A percentile compares a stretch with the other conserved stretches of the same genome.
Evolutionary conservation across 306 rosid genomes (phyloP).

Genomic region (Quercus mongolica): DNA sequence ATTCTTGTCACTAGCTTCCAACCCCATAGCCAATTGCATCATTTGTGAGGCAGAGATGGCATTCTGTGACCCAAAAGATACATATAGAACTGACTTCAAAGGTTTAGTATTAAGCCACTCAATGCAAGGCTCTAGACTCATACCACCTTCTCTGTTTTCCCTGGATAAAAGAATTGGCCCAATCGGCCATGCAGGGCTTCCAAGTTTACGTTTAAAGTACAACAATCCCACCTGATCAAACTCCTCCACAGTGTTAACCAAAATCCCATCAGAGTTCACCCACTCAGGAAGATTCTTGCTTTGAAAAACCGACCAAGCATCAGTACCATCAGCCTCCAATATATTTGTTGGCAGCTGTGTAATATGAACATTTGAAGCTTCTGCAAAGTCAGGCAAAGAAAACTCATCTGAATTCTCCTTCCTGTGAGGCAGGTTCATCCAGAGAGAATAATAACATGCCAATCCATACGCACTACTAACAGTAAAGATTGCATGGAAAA

Average conservation of each 20-base stretch:
- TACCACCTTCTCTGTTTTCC: conserved; percentile 38
- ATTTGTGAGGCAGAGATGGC: conserved; percentile 49
- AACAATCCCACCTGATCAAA: conserved; percentile 44
- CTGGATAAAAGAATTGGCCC: conserved; percentile 46
- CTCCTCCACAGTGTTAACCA: conserved; percentile 48
- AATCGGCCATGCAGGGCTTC: conserved; percentile 42
- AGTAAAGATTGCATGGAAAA: conserved; percentile 49
- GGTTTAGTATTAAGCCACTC: conserved; percentile 56
- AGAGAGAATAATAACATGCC: conserved; percentile 66
- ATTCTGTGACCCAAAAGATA: conserved; percentile 70
- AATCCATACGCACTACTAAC: conserved; percentile 42
- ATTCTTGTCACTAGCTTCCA: conserved; percentile 34
- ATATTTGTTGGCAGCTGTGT: conserved; percentile 46
- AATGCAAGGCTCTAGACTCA: conserved; percentile 11
- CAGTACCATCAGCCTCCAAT: conserved; percentile 42
- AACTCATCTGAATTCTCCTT: conserved; percentile 19
- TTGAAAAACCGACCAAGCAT: conserved; percentile 45
- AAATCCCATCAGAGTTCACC: conserved; percentile 44
- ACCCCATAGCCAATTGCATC: conserved; percentile 56
- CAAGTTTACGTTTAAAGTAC: conserved; percentile 34
- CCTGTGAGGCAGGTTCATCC: conserved; percentile 60
- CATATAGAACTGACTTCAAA: conserved; percentile 46
- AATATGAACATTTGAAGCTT: conserved; percentile 39
- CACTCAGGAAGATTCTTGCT: conserved; percentile 32
- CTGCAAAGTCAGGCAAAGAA: conserved; percentile 49